Evolutionary conservation across 306 rosid genomes (phyloP).

Genomic region (Rubus idaeus): DNA sequence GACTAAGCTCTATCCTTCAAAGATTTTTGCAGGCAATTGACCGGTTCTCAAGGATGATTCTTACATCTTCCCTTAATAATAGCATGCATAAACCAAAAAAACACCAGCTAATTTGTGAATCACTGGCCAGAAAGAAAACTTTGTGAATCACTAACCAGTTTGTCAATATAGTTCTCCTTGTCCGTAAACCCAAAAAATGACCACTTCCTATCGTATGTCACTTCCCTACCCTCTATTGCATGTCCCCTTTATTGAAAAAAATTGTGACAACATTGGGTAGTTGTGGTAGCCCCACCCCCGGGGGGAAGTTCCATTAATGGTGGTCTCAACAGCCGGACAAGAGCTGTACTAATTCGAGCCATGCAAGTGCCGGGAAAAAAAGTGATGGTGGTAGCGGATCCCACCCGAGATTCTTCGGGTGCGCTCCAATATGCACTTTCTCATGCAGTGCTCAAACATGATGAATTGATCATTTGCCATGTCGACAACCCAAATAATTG

Average conservation of each 20-base stretch:
- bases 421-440: too few species aligned
- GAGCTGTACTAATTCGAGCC: too few species aligned
- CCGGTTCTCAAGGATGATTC: conserved; percentile 44
- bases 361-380: too few species aligned
- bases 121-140: neutral
- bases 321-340: too few species aligned
- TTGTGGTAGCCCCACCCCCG: neutral
- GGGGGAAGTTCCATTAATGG: too few species aligned
- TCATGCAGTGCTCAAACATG: too few species aligned
- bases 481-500: too few species aligned
- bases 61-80: conserved; percentile 21
- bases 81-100: conserved; percentile 9
- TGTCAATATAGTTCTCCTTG: neutral
- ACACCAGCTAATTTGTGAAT: neutral
- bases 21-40: conserved; percentile 31
- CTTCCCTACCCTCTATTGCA: conserved; percentile 10
- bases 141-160: conserved; percentile 1
- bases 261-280: conserved; percentile 14
- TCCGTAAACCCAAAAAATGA: neutral
- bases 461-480: too few species aligned
- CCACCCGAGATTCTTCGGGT: too few species aligned
- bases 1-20: too few species aligned
- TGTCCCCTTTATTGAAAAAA: neutral
- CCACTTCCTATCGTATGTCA: neutral
- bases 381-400: too few species aligned